Evolutionary conservation across 495 filamentous ascomycete species (phyloP), one percentile per base, ranked within the genome.

Genomic region (Lichenothelia convexa): DNA sequence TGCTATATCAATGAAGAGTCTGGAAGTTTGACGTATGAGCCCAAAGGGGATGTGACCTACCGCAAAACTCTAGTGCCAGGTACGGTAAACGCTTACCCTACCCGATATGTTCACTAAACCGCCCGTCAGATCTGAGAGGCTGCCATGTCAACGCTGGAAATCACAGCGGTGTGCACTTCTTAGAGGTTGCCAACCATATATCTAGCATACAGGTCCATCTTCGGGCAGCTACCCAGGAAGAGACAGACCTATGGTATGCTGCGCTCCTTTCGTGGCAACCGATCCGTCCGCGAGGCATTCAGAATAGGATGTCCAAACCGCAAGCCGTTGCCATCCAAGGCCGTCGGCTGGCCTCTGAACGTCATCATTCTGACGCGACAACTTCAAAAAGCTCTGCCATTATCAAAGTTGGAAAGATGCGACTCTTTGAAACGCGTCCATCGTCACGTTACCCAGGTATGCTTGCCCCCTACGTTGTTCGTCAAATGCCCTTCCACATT

Each of bases 401-500:
- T 41, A 99, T 95, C 59, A 99, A 99, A 53, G 81, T 94, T 35
- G 91, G 85, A 27, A 93, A 85, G 51, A 78, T 95, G 62, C 70
- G 86, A 44, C 69, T 86, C 21, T 95, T 86, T 86, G 78, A 93
- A n/a, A n/a, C n/a, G n/a, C n/a, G n/a, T n/a, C n/a, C n/a, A n/a
- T n/a, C n/a, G n/a, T n/a, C n/a, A n/a, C n/a, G n/a, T n/a, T n/a
- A n/a, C n/a, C n/a, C n/a, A n/a, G n/a, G n/a, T n/a, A n/a, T n/a
- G n/a, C n/a, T n/a, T n/a, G n/a, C n/a, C n/a, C n/a, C n/a, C n/a
- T n/a, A n/a, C n/a, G n/a, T n/a, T n/a, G n/a, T n/a, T n/a, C n/a
- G n/a, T n/a, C n/a, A n/a, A n/a, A n/a, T n/a, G n/a, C n/a, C n/a
- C n/a, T n/a, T n/a, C n/a, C n/a, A n/a, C n/a, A n/a, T n/a, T n/a